These are phyloP conservation scores for Nelumbo lutea DNA, from an alignment of 164 flowering plant genomes.

Conservation along the genomic window DNA sequence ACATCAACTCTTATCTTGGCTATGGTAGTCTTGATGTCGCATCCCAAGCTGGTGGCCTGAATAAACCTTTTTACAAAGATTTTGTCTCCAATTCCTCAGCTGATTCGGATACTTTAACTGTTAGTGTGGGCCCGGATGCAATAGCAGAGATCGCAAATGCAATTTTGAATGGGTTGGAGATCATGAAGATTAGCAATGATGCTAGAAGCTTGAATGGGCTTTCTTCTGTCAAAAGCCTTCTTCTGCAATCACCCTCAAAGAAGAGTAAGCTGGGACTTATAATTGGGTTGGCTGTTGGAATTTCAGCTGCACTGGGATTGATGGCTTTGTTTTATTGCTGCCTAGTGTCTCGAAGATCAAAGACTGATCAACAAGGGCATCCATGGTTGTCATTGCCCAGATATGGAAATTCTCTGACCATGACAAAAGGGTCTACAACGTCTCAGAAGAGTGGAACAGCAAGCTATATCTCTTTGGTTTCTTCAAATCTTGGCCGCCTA, in stretches of 20 bases:
- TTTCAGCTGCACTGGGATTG: conserved; percentile 29
- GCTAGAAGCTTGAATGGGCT: conserved; percentile 62
- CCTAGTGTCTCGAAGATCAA: conserved; percentile 37
- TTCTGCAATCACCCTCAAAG: conserved; percentile 34
- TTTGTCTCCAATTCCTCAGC: conserved; percentile 52
- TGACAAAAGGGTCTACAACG: conserved; percentile 64
- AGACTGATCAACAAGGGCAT: conserved; percentile 43
- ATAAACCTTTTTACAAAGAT: conserved; percentile 61
- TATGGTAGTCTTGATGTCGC: conserved; percentile 57
- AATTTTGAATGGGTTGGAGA: conserved; percentile 81
- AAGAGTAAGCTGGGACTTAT: conserved; percentile 39
- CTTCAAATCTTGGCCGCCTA: conserved; percentile 58
- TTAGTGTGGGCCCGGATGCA: conserved; percentile 82
- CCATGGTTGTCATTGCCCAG: conserved; percentile 78
- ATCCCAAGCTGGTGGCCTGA: conserved; percentile 36
- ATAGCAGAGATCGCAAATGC: conserved; percentile 44
- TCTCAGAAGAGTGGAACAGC: conserved; percentile 88
- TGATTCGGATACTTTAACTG: conserved; percentile 39
- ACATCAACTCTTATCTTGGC: conserved; percentile 53
- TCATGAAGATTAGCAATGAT: conserved; percentile 82
- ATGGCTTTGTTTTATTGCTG: conserved; percentile 51
- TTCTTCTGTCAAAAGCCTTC: conserved; percentile 40
- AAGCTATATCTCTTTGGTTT: conserved; percentile 74
- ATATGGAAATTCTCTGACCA: conserved; percentile 72
- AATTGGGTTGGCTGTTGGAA: conserved; percentile 45